Conservation (phyloP, 495 filamentous ascomycete genomes). For the Acidomyces sp. region DNA sequence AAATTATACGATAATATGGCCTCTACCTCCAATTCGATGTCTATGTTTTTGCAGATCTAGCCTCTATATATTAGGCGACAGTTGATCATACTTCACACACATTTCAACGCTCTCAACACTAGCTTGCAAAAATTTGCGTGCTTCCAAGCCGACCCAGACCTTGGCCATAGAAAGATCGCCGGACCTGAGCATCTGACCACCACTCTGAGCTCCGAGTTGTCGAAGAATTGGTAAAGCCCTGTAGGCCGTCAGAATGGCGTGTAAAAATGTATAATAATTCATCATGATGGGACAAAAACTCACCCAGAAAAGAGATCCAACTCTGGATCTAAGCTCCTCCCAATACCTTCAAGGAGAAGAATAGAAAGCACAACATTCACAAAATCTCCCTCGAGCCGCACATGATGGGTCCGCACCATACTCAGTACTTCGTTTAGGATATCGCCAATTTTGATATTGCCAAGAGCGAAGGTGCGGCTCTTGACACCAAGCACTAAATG, state of each 20-base stretch:
- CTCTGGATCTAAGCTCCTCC: conserved; percentile 69
- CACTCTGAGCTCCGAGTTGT: conserved; percentile 67
- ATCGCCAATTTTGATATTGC: conserved; percentile 93
- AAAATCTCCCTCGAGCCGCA: conserved; percentile 92
- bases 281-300: too few relatives aligned
- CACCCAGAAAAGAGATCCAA: conserved; percentile 78
- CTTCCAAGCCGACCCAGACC: conserved; percentile 86
- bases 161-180: conserved; percentile 84
- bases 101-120: conserved; percentile 67
- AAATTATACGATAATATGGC: too few relatives aligned
- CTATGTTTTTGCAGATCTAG: too few relatives aligned
- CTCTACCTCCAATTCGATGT: too few relatives aligned
- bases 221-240: conserved; percentile 86
- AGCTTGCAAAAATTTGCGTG: conserved; percentile 72
- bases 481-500: conserved; percentile 86
- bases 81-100: conserved; percentile 34
- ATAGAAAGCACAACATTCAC: conserved; percentile 97
- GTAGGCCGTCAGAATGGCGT: conserved; percentile 5
- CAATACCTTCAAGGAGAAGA: conserved; percentile 86
- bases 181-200: conserved; percentile 44
- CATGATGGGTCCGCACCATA: conserved; percentile 91
- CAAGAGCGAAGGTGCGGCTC: conserved; percentile 75
- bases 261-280: background rate
- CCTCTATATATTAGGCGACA: conserved; percentile 34
- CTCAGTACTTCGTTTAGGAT: conserved; percentile 75